These are phyloP conservation scores for Selenicereus undatus DNA, from an alignment of 148 eudicot genomes.

Conservation along the genomic window DNA sequence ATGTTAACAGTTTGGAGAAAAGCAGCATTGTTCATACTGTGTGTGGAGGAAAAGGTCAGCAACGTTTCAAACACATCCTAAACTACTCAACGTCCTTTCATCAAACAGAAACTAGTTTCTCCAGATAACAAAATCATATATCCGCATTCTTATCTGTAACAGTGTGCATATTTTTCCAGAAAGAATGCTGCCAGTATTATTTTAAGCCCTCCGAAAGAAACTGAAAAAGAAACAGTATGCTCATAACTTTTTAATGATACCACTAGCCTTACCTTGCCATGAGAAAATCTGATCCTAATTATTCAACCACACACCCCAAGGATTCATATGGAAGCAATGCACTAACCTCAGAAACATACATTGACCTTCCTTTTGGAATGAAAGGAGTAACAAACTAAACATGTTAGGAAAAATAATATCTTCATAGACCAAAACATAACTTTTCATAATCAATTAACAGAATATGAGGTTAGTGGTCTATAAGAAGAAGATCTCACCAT, in stretches of 20 bases:
- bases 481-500: conserved; percentile 40
- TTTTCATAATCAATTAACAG: neutral
- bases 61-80: neutral
- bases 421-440: neutral
- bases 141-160: neutral
- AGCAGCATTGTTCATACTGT: too few relatives aligned
- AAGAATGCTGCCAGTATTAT: neutral
- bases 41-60: too few relatives aligned
- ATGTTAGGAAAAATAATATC: neutral
- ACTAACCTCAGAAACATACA: neutral
- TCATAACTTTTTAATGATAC: neutral
- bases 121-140: neutral
- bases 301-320: neutral
- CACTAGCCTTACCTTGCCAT: neutral
- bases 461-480: too few relatives aligned
- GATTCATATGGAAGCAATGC: neutral
- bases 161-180: neutral
- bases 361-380: too few relatives aligned
- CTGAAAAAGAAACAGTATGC: neutral
- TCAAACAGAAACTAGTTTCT: neutral
- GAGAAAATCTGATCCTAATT: neutral
- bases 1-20: too few relatives aligned
- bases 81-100: neutral
- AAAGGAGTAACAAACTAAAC: neutral
- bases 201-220: neutral